phyloP scores from a whole-genome alignment of 1,284 basidiomycete genomes.

The Kwoniella shivajii region DNA sequence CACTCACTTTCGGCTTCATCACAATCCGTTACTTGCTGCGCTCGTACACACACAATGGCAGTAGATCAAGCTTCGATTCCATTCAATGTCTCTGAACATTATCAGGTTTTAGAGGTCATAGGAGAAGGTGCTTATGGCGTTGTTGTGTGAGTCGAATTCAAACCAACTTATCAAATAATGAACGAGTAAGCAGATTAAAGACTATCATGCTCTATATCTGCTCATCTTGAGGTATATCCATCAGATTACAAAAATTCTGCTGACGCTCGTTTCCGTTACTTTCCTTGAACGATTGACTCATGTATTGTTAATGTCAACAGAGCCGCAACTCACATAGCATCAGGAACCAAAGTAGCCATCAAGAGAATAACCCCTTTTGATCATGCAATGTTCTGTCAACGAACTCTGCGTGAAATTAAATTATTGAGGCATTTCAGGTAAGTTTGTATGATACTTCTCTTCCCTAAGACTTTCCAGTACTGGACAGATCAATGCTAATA shows the following conservation, averaged over 20 bases:
- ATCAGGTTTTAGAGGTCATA: slow-evolving; percentile 86
- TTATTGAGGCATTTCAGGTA: slow-evolving; percentile 78
- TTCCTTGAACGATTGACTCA: neutral
- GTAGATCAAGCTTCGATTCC: slow-evolving; percentile 22
- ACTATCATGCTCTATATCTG: neutral
- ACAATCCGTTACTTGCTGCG: neutral
- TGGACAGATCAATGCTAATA: neutral
- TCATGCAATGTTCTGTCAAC: slow-evolving; percentile 87
- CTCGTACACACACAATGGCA: slow-evolving; percentile 7
- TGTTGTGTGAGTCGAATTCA: slow-evolving; percentile 64
- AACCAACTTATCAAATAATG: neutral
- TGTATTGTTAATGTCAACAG: slow-evolving; percentile 37
- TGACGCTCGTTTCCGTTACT: neutral
- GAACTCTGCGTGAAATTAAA: slow-evolving; percentile 85
- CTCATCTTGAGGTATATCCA: neutral
- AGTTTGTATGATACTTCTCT: no score
- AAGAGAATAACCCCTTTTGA: slow-evolving; percentile 93
- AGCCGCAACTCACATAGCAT: slow-evolving; percentile 79
- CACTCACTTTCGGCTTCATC: neutral
- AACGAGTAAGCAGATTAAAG: no score
- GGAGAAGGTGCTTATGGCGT: slow-evolving; percentile 78
- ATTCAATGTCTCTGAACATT: slow-evolving; percentile 59
- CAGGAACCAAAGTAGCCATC: slow-evolving; percentile 79
- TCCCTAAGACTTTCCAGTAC: no score
- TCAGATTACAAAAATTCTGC: neutral